Conservation (phyloP, 2,329 filamentous ascomycete genomes). For the Tolypocladium sp. region DNA sequence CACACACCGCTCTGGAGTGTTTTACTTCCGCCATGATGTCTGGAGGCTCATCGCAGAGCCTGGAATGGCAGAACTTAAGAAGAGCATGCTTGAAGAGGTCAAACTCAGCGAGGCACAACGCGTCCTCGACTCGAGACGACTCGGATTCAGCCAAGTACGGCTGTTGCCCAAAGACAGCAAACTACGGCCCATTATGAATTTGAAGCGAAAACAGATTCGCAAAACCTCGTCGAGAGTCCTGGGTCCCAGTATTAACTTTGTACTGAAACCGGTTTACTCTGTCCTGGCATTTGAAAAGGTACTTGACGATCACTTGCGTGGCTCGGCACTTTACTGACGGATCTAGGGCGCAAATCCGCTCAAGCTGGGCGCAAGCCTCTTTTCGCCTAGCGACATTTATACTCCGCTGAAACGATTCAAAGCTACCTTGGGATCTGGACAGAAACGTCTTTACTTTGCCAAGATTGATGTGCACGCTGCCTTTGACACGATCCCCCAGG, state of each 20-base stretch:
- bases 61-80: conserved; percentile 56
- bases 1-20: conserved; percentile 67
- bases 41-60: conserved; percentile 75
- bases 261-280: conserved; percentile 65
- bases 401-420: conserved; percentile 63
- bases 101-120: conserved; percentile 43
- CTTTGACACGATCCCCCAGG: conserved; percentile 91
- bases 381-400: conserved; percentile 76
- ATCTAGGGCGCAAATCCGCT: conserved; percentile 35
- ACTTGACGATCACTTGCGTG: conserved; percentile 3
- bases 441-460: conserved; percentile 62
- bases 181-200: conserved; percentile 79
- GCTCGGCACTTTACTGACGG: not conserved
- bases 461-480: conserved; percentile 89
- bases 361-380: conserved; percentile 68
- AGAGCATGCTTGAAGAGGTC: conserved; percentile 71
- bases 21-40: conserved; percentile 91
- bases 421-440: conserved; percentile 26
- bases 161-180: conserved; percentile 72
- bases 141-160: conserved; percentile 73
- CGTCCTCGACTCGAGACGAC: conserved; percentile 49
- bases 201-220: conserved; percentile 55
- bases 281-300: conserved; percentile 74
- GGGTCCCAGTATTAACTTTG: conserved; percentile 29
- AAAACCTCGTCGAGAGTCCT: conserved; percentile 55